phyloP scores from a whole-genome alignment of 2,329 filamentous ascomycete species.

The Cercospora canescens region DNA sequence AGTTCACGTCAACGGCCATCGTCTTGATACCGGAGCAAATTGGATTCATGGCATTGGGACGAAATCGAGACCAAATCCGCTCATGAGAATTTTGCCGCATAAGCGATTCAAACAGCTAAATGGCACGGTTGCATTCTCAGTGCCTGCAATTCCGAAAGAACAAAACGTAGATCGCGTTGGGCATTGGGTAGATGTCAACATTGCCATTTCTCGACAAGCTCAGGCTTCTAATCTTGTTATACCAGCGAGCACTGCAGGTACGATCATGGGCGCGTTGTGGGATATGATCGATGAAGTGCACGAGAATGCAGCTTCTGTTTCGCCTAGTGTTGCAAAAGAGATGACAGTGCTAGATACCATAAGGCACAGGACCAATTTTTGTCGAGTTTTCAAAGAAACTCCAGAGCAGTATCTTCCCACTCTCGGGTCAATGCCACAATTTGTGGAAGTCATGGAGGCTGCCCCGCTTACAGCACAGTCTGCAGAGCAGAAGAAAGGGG shows the following conservation, averaged over 20 bases:
- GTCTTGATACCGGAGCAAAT: slow-evolving; percentile 29
- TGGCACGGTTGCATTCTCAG: slow-evolving; percentile 22
- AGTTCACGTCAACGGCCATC: slow-evolving; percentile 24
- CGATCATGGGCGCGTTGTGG: slow-evolving; percentile 22
- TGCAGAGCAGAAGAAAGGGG: slow-evolving; percentile 19
- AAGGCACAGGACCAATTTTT: slow-evolving; percentile 11
- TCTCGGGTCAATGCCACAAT: slow-evolving; percentile 23
- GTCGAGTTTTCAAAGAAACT: slow-evolving; percentile 16
- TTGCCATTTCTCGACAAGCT: too few relatives aligned
- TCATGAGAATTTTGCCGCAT: slow-evolving; percentile 27
- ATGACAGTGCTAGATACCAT: slow-evolving; percentile 25
- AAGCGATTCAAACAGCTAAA: slow-evolving; percentile 19
- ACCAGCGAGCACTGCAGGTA: slow-evolving; percentile 14
- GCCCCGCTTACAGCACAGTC: slow-evolving; percentile 29
- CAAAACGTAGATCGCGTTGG: neutral
- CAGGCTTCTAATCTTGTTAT: slow-evolving; percentile 19
- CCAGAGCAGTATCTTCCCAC: slow-evolving; percentile 20
- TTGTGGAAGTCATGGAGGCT: slow-evolving; percentile 29
- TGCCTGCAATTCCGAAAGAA: neutral
- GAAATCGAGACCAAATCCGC: slow-evolving; percentile 24
- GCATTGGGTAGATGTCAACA: neutral
- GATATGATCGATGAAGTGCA: slow-evolving; percentile 22
- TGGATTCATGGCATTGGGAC: slow-evolving; percentile 32
- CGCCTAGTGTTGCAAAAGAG: slow-evolving; percentile 16
- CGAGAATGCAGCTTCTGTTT: slow-evolving; percentile 13